Conservation (phyloP, 805 yeast species). For the Sugiyamaella americana region DNA sequence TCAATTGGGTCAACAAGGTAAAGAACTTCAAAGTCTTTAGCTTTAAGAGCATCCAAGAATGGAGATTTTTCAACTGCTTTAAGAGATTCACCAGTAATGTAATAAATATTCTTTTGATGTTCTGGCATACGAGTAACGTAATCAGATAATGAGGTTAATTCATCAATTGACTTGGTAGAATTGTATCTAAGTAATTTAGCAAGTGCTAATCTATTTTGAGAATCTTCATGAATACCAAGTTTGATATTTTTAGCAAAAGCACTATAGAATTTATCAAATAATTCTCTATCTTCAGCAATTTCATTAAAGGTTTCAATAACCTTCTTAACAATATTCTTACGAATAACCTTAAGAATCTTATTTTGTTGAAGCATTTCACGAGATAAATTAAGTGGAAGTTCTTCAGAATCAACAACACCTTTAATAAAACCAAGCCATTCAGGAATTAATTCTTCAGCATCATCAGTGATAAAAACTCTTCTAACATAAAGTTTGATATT, state of each 20-base stretch:
- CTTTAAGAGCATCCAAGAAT: conserved; percentile 97
- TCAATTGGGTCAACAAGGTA: conserved; percentile 99
- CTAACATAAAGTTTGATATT: conserved; percentile 98
- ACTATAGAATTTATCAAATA: conserved; percentile 95
- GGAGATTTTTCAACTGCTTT: conserved; percentile 99
- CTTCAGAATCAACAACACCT: conserved; percentile 99
- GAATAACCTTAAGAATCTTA: conserved; percentile 98
- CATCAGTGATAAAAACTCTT: conserved; percentile 99
- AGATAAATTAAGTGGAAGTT: conserved; percentile 97
- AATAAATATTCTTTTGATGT: conserved; percentile 99
- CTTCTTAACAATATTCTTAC: conserved; percentile 98
- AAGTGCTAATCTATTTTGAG: conserved; percentile 92
- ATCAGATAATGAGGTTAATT: conserved; percentile 89
- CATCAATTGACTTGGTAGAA: conserved; percentile 94
- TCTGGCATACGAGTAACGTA: conserved; percentile 99
- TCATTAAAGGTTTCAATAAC: conserved; percentile 97
- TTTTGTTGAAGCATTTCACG: conserved; percentile 99
- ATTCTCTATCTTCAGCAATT: conserved; percentile 98
- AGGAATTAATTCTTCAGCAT: conserved; percentile 98
- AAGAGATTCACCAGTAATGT: conserved; percentile 97
- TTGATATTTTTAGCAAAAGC: conserved; percentile 98
- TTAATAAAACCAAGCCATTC: conserved; percentile 96
- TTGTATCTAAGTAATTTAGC: conserved; percentile 95
- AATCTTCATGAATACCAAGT: conserved; percentile 98
- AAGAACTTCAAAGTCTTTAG: conserved; percentile 96